Evolutionary conservation across 768 basidiomycete genomes (phyloP).

Genomic region (Megacollybia marginata): DNA sequence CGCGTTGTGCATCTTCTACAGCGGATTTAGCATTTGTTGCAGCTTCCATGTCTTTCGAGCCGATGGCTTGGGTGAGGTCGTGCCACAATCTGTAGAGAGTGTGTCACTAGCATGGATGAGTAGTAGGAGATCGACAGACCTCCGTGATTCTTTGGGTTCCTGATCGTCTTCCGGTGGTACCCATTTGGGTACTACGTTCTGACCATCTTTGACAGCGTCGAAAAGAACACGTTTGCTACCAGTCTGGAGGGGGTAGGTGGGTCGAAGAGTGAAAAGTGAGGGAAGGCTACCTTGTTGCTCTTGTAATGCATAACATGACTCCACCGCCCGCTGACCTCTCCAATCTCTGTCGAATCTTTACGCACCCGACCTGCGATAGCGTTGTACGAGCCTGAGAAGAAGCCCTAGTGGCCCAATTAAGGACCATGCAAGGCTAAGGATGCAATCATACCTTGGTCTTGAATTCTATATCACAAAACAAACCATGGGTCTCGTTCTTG

Average conservation of each 20-base stretch:
- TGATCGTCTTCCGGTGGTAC: slow-evolving; percentile 85
- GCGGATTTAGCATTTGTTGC: slow-evolving; percentile 85
- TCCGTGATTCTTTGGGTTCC: slow-evolving; percentile 81
- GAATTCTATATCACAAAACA: slow-evolving; percentile 85
- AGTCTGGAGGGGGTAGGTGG: slow-evolving; percentile 30
- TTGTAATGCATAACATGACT: slow-evolving; percentile 85
- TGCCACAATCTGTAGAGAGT: slow-evolving; percentile 61
- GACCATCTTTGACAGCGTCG: slow-evolving; percentile 71
- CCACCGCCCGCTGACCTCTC: slow-evolving; percentile 90
- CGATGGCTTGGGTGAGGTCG: slow-evolving; percentile 79
- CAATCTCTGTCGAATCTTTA: slow-evolving; percentile 54
- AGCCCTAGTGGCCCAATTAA: slow-evolving; percentile 48
- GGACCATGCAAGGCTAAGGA: neutral
- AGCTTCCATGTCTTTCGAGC: slow-evolving; percentile 84
- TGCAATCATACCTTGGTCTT: slow-evolving; percentile 76
- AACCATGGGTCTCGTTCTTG: slow-evolving; percentile 70
- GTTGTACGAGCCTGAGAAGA: slow-evolving; percentile 97
- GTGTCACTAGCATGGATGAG: neutral
- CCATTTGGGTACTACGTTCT: slow-evolving; percentile 70
- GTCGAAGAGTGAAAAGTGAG: neutral
- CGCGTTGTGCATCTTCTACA: slow-evolving; percentile 90
- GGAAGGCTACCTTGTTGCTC: slow-evolving; percentile 45
- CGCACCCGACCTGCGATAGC: slow-evolving; percentile 77
- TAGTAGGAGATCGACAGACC: slow-evolving; percentile 24
- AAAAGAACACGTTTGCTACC: slow-evolving; percentile 74